Conservation (phyloP, 1,284 basidiomycete genomes). For the Ceratobasidium sp. region DNA sequence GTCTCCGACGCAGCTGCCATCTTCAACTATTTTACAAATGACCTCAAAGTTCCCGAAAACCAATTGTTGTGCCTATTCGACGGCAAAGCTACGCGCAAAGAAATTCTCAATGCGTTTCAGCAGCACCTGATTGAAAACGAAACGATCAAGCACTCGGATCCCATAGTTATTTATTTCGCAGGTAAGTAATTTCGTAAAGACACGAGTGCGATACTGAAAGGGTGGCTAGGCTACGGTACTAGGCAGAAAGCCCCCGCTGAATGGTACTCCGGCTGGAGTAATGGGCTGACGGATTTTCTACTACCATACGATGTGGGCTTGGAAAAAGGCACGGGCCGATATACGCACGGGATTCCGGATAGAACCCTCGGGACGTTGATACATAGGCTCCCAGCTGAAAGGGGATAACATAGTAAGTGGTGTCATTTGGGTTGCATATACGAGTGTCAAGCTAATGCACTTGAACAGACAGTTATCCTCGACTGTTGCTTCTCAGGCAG, state of each 20-base stretch:
- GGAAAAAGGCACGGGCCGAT: neutral
- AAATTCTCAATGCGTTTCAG: slow-evolving; percentile 16
- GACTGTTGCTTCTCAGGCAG: slow-evolving; percentile 7
- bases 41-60: slow-evolving; percentile 3
- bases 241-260: neutral
- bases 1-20: neutral
- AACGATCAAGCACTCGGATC: slow-evolving; percentile 9
- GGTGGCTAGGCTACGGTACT: neutral
- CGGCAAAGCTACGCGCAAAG: slow-evolving; percentile 27
- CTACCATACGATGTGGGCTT: slow-evolving; percentile 8
- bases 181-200: neutral
- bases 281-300: neutral
- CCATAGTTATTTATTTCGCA: slow-evolving; percentile 37
- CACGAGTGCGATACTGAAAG: neutral
- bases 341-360: slow-evolving; percentile 23
- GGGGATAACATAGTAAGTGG: slow-evolving; percentile 32
- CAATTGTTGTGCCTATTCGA: neutral
- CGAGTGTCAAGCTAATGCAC: neutral
- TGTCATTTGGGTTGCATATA: neutral
- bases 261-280: slow-evolving; percentile 10
- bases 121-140: slow-evolving; percentile 11
- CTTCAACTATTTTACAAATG: neutral
- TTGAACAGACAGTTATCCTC: neutral
- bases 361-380: slow-evolving; percentile 25
- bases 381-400: neutral